Base-by-base conservation (phyloP, 176 grass and related monocot species). In the Aegilops bicornis region DNA sequence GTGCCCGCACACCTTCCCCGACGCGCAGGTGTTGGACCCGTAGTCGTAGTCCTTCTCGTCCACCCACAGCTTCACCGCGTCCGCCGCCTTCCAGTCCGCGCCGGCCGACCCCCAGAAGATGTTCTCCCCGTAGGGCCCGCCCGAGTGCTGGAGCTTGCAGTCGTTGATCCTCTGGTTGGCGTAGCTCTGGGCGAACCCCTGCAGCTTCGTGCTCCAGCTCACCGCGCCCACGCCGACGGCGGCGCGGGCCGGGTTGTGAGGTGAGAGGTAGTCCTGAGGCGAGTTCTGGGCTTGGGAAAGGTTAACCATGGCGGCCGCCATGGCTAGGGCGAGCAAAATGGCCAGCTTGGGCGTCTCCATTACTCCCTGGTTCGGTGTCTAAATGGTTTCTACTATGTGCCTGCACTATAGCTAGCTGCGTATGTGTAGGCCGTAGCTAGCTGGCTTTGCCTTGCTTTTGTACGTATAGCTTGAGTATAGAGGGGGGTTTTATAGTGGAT, bases 91-190 rank as follows among this genome's bases (percentile, higher is more conserved):
- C 89, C 86, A 86, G 29, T 16, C 71, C 0, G 0, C 10, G n/a
- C 86, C 75, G 3, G 84, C 81, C 0, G 7, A 0, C 8, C 92
- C 92, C 65, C 8, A 45, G 80, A 71, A 86, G 62, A 91, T 13
- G 82, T 93, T 93, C 86, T 91, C 86, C 0, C 92, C 88, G 47
- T 85, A 93, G 14, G 24, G 59, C 3, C 39, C 39, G 73, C 85
- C 52, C 5, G 87, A 92, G 80, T 92, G 91, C 78, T 7, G 7
- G 32, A 82, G 64, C 3, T 4, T 6, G 77, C 91, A 90, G 74
- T 90, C 84, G 10, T 61, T 66, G 8, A 10, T 24, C 14, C 88
- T 76, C 85, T 85, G 69, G 54, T 7, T 64, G 12, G 81, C 88
- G 31, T 79, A 90, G 81, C 19, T 73, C 62, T 39, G 64, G 7